phyloP scores from a whole-genome alignment of 2,329 filamentous ascomycete species.

The Aspergillus awamori region DNA sequence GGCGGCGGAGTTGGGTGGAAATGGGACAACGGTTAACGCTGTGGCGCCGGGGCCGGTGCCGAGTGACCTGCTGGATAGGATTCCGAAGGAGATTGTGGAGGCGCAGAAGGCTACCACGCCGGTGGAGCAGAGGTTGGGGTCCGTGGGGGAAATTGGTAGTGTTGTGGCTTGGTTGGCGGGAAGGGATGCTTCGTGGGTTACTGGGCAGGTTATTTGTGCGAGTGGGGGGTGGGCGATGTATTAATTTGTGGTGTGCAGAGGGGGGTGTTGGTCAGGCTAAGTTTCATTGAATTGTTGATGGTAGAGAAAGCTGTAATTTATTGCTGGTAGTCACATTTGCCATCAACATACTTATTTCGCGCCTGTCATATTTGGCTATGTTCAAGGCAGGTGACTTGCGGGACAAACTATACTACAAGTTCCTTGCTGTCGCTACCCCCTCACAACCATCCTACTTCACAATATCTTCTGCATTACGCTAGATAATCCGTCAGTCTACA shows the following conservation, averaged over 20 bases:
- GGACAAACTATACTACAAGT: no score
- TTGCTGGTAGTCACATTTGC: no score
- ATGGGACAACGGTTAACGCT: conserved; percentile 63
- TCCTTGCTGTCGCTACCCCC: no score
- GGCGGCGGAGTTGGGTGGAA: conserved; percentile 60
- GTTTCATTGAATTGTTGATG: no score
- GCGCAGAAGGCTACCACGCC: conserved; percentile 47
- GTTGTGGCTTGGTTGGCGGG: conserved; percentile 9
- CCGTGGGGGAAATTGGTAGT: conserved; percentile 1
- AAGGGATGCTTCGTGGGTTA: conserved; percentile 9
- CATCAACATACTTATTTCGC: accelerated
- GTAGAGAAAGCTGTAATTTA: no score
- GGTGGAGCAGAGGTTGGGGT: conserved; percentile 3
- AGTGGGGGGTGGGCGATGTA: conserved; percentile 7
- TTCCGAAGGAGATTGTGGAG: conserved; percentile 48
- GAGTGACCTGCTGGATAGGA: conserved; percentile 60
- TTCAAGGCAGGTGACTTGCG: no score
- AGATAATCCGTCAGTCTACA: no score
- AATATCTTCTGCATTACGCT: no score
- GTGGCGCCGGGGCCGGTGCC: conserved; percentile 63
- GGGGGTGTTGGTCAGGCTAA: neutral
- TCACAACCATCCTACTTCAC: no score
- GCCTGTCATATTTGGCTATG: no score
- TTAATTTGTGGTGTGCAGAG: neutral
- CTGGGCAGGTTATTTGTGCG: conserved; percentile 1